Percentiles rank a stretch among this genome's conserved stretches.
These are phyloP conservation scores for Aspergillus oerlinghausenensis DNA, from an alignment of 2,329 filamentous ascomycete species.

Conservation along the genomic window DNA sequence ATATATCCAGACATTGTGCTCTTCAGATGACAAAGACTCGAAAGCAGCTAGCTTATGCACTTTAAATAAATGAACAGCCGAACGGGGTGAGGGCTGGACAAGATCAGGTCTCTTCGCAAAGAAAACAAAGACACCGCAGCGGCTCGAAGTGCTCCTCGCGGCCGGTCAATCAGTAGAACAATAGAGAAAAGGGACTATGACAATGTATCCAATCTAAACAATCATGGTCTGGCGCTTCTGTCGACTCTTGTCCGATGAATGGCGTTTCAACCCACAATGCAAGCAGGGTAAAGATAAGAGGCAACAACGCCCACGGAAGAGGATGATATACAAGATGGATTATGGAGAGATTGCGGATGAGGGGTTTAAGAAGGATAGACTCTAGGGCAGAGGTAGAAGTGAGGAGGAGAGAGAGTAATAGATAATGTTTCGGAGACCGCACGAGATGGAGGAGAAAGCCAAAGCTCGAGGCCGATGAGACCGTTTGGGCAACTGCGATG, in stretches of 20 bases:
- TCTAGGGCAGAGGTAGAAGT: conserved; percentile 15
- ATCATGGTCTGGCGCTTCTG: conserved; percentile 23
- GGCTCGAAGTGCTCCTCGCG: background rate
- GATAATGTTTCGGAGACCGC: conserved; percentile 2
- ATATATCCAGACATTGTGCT: conserved; percentile 47
- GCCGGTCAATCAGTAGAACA: conserved; percentile 1
- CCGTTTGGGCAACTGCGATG: conserved; percentile 32
- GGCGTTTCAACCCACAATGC: conserved; percentile 8
- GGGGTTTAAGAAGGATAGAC: conserved; percentile 15
- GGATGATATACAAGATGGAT: conserved; percentile 11
- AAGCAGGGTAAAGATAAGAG: conserved; percentile 22
- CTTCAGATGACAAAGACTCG: conserved; percentile 4
- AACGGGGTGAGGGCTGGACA: background rate
- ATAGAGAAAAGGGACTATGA: conserved; percentile 8
- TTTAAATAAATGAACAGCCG: background rate
- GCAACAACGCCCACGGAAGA: conserved; percentile 3
- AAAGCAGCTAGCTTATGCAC: conserved; percentile 7
- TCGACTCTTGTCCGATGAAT: conserved; percentile 7
- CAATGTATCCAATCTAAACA: conserved; percentile 17
- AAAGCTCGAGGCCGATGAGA: conserved; percentile 24
- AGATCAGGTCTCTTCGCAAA: background rate
- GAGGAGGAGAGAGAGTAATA: conserved; percentile 13
- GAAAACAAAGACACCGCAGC: background rate
- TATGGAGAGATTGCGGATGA: conserved; percentile 8
- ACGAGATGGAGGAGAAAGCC: conserved; percentile 16